These are phyloP conservation scores for Phlebiopsis flavidoalba DNA, from an alignment of 768 basidiomycete species.

Conservation along the genomic window DNA sequence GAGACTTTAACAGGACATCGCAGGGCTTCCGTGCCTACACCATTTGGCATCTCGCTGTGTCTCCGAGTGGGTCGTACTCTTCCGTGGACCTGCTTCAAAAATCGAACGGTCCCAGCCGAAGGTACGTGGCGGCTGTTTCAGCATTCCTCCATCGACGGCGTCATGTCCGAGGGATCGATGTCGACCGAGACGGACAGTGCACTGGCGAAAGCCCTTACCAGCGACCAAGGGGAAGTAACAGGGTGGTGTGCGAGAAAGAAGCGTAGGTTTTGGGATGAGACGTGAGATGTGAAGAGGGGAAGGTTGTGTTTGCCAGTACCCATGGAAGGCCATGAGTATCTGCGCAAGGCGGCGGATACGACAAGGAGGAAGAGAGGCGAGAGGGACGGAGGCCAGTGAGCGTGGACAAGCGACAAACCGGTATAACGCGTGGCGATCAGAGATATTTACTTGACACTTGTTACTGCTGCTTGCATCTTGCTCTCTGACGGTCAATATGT, in stretches of 20 bases:
- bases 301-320: constrained; percentile 14
- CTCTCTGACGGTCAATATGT: not conserved
- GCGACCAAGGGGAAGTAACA: not conserved
- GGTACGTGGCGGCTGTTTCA: constrained; percentile 4
- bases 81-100: constrained; percentile 9
- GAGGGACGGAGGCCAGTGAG: not conserved
- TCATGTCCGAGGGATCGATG: not conserved
- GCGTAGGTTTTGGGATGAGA: not conserved
- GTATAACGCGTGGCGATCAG: not conserved
- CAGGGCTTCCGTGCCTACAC: constrained; percentile 10
- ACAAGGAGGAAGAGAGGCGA: too few relatives aligned
- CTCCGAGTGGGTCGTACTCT: not conserved
- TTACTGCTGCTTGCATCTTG: not conserved
- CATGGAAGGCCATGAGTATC: constrained; percentile 21
- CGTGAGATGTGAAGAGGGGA: constrained; percentile 8
- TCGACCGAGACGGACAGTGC: constrained; percentile 8
- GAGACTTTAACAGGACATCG: constrained; percentile 21
- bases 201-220: constrained; percentile 19
- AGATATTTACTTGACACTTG: not conserved
- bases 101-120: constrained; percentile 11
- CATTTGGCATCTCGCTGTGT: not conserved
- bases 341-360: not conserved
- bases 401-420: not conserved
- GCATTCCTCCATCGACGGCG: constrained; percentile 5
- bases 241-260: not conserved